Conservation (phyloP, 2,329 filamentous ascomycete species). For the Fusarium aywerte region DNA sequence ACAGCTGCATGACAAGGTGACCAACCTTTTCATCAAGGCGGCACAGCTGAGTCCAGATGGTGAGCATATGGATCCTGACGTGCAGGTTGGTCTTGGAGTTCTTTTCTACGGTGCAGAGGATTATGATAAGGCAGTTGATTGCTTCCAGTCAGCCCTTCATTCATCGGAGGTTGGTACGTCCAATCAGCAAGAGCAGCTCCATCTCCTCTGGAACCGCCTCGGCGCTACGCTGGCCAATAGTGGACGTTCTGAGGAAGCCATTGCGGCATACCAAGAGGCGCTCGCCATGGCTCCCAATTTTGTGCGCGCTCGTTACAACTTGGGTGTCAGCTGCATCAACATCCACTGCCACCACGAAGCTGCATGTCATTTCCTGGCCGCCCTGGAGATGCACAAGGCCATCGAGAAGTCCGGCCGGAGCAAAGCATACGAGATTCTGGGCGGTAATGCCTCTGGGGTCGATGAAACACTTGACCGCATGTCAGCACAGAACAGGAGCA, state of each 20-base stretch:
- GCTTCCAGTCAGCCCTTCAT: constrained; percentile 91
- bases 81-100: constrained; percentile 95
- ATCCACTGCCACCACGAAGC: constrained; percentile 95
- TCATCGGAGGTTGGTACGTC: constrained; percentile 84
- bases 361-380: constrained; percentile 89
- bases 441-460: constrained; percentile 57
- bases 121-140: constrained; percentile 98
- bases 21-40: constrained; percentile 88
- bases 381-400: constrained; percentile 93
- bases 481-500: constrained; percentile 95
- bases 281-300: constrained; percentile 93
- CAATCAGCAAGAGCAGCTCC: constrained; percentile 87
- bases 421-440: constrained; percentile 84
- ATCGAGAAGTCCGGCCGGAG: constrained; percentile 87
- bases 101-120: constrained; percentile 98
- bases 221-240: constrained; percentile 96
- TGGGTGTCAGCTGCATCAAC: constrained; percentile 96
- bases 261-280: constrained; percentile 94
- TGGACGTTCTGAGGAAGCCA: constrained; percentile 93
- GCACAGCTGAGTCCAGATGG: constrained; percentile 92
- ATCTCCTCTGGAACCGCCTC: constrained; percentile 96
- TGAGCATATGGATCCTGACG: constrained; percentile 97
- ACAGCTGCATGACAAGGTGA: constrained; percentile 89
- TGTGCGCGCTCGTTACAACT: constrained; percentile 94
- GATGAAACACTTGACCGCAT: constrained; percentile 86